Evolutionary conservation across 345 rosid species (phyloP).

Genomic region (Erysimum cheiranthoides): DNA sequence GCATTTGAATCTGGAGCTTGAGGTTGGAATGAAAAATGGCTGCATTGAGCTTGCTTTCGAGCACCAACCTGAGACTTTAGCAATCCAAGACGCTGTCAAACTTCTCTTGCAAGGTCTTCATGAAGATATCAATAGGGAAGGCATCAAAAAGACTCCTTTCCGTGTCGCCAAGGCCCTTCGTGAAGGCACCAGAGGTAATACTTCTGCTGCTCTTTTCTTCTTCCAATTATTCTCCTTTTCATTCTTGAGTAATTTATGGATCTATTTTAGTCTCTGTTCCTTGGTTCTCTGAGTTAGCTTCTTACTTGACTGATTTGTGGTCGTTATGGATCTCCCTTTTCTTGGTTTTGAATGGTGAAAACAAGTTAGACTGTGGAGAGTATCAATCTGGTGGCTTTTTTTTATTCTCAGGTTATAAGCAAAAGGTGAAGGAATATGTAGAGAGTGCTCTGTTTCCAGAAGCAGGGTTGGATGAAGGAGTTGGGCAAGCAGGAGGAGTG

Average conservation of each 20-base stretch:
- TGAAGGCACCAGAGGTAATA: slow-evolving; percentile 79
- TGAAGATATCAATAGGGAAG: slow-evolving; percentile 85
- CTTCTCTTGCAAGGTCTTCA: slow-evolving; percentile 79
- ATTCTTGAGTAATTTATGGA: not conserved
- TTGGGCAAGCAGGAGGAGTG: slow-evolving; percentile 87
- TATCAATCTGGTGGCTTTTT: slow-evolving; percentile 25
- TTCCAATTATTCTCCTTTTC: not conserved
- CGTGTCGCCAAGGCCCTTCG: slow-evolving; percentile 96
- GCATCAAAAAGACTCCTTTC: slow-evolving; percentile 85
- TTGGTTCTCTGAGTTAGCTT: not conserved
- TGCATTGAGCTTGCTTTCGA: slow-evolving; percentile 55
- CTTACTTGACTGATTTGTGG: slow-evolving; percentile 7
- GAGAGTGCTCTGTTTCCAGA: slow-evolving; percentile 94
- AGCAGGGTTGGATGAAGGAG: slow-evolving; percentile 68
- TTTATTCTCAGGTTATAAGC: slow-evolving; percentile 67
- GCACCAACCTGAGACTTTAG: slow-evolving; percentile 64
- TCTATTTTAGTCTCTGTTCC: not conserved
- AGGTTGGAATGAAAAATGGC: slow-evolving; percentile 58
- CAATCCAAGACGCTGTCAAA: slow-evolving; percentile 85
- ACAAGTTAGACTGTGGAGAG: not conserved
- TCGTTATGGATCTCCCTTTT: slow-evolving; percentile 6
- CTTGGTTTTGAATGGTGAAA: not conserved
- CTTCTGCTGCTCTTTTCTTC: not conserved
- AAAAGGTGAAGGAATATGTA: slow-evolving; percentile 71
- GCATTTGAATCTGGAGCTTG: slow-evolving; percentile 62